A percentile compares a stretch with the other conserved stretches of the same genome.
Conservation (phyloP, 257 asterid species). For the Solanum microdontum region DNA sequence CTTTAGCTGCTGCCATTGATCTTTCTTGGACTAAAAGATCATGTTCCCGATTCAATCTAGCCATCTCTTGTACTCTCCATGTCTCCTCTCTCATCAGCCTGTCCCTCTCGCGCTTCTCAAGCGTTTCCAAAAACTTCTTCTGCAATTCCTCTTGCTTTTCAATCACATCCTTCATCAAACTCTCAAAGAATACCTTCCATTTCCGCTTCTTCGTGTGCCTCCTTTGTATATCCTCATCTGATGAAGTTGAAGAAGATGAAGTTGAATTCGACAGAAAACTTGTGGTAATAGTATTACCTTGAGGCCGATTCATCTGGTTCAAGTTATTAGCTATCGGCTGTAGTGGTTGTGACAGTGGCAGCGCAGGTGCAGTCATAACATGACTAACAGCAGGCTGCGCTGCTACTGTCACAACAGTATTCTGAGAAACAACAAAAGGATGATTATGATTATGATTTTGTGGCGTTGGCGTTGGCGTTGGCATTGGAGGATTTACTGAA, state of each 20-base stretch:
- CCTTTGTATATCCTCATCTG: slow-evolving; percentile 3
- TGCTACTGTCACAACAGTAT: not conserved
- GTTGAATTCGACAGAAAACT: not conserved
- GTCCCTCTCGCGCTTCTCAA: slow-evolving; percentile 47
- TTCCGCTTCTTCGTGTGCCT: slow-evolving; percentile 29
- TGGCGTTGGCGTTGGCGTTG: not conserved
- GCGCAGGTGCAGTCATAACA: not conserved
- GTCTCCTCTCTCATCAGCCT: slow-evolving; percentile 44
- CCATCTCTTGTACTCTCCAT: slow-evolving; percentile 68
- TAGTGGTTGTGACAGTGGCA: not conserved
- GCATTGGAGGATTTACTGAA: slow-evolving; percentile 24
- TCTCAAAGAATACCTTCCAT: slow-evolving; percentile 34
- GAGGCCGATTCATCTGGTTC: slow-evolving; percentile 5
- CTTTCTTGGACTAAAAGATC: slow-evolving; percentile 75
- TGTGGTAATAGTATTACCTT: slow-evolving; percentile 10
- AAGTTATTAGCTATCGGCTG: not conserved
- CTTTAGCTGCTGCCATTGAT: slow-evolving; percentile 63
- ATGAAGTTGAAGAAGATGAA: not conserved
- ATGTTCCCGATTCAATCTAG: slow-evolving; percentile 55
- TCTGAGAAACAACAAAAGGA: not conserved
- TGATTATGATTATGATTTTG: not conserved
- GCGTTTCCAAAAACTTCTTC: slow-evolving; percentile 35
- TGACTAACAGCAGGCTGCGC: not conserved
- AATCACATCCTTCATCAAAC: slow-evolving; percentile 41
- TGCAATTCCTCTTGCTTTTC: slow-evolving; percentile 59